These are phyloP conservation scores for Tetrahymena malaccensis DNA, from an alignment of 73 alveolate genomes.

Conservation along the genomic window DNA sequence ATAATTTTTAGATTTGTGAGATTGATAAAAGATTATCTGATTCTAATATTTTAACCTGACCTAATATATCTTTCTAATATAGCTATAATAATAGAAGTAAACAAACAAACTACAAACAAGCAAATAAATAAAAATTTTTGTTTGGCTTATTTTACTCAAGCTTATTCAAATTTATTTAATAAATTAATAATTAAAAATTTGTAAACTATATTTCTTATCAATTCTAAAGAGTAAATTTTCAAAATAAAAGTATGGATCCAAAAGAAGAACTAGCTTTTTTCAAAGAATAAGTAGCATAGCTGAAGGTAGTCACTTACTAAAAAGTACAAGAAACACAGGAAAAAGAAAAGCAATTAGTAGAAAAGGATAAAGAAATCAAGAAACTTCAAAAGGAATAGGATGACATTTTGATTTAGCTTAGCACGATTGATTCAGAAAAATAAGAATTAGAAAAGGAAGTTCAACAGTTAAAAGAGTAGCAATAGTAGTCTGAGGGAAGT, in stretches of 20 bases:
- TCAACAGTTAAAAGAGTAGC: not conserved
- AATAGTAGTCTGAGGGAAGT: not conserved
- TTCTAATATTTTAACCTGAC: not conserved
- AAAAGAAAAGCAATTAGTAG: not conserved
- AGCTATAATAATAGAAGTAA: not conserved
- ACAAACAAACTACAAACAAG: not conserved
- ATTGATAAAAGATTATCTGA: not conserved
- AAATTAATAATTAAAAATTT: not conserved
- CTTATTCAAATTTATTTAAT: not conserved
- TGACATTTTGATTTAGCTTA: not conserved
- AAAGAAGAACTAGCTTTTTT: not conserved
- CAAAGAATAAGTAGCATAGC: not conserved
- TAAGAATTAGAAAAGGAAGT: not conserved
- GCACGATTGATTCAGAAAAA: not conserved
- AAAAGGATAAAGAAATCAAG: not conserved
- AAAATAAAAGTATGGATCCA: not conserved
- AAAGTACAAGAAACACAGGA: not conserved
- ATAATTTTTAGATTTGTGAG: not conserved
- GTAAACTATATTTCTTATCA: not conserved
- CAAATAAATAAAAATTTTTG: not conserved
- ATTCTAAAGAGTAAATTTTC: not conserved
- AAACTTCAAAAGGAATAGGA: not conserved
- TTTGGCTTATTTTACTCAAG: not conserved
- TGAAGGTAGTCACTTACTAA: not conserved
- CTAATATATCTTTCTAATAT: not conserved